Evolutionary conservation across 768 basidiomycete genomes (phyloP), one percentile per base, ranked within the genome.

Genomic region (Megacollybia marginata): DNA sequence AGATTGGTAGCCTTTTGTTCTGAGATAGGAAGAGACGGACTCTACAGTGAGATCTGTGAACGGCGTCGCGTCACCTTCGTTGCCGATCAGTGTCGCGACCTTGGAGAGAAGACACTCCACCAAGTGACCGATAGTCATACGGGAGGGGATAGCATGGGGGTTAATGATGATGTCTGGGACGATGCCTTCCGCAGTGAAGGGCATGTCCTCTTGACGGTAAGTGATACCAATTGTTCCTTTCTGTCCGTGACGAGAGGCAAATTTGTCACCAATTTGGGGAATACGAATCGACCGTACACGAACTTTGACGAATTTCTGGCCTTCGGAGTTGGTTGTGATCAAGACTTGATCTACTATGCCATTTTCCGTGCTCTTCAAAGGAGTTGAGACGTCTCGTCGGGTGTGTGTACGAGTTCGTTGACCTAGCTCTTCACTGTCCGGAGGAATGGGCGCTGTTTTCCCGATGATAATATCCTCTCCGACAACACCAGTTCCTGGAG

Each of bases 191-290:
- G 85, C 83, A 2, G 93, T 95, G 73, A 98, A 99, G 31, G 96
- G 96, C 96, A 99, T 98, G 64, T 99, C 96, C 66, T 99, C 96
- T 66, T 98, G 96, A 47, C 96, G 91, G 64, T 99, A 99, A 0
- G 95, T 97, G 68, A 99, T 96, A 69, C 96, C 96, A 54, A 98
- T 95, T 9, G 96, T 99, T 68, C 96, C 96, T 74, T 99, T 99
- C 71, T 99, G 96, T 60, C 96, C 96, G 62, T 99, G 96, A 62
- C 96, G 89, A 44, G 96, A 99, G 2, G 96, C 96, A 57, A 99
- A 99, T 69, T 99, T 99, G 76, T 99, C 96, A 36, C 96, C 96
- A 48, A 88, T 96, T 65, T 99, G 95, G 31, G 96, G 96, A 49
- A 98, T 82, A 70, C 96, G 90, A 7, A 92, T 95, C 16, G 95